A percentile compares a stretch with the other conserved stretches of the same genome.
These are phyloP conservation scores for Plasmodium billcollinsi DNA, from an alignment of 169 alveolate species.

Conservation along the genomic window DNA sequence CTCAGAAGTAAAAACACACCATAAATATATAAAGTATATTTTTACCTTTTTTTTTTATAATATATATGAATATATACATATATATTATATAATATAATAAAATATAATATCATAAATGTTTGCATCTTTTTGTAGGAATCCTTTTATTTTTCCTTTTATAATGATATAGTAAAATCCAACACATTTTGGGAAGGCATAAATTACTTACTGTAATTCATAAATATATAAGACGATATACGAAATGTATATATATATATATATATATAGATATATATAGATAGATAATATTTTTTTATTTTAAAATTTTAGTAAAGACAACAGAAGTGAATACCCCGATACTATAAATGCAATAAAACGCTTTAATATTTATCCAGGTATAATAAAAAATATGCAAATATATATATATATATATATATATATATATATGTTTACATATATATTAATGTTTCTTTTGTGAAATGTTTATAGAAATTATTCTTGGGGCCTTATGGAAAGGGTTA, in stretches of 20 bases:
- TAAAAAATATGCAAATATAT: neutral
- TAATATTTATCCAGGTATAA: constrained; percentile 53
- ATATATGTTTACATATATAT: neutral
- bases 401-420: neutral
- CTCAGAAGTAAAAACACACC: constrained; percentile 30
- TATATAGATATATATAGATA: neutral
- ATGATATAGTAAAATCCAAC: constrained; percentile 48
- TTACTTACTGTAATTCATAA: constrained; percentile 21
- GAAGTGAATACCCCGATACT: constrained; percentile 67
- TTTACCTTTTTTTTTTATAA: too few species aligned
- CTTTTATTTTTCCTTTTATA: constrained; percentile 62
- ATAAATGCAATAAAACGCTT: constrained; percentile 68
- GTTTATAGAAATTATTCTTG: constrained; percentile 39
- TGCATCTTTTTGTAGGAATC: constrained; percentile 27
- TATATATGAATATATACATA: neutral
- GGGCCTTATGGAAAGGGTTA: constrained; percentile 41
- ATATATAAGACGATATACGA: too few species aligned
- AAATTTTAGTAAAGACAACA: constrained; percentile 31
- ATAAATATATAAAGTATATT: neutral
- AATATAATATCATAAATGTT: neutral
- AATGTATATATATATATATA: too few species aligned
- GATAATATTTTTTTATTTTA: neutral
- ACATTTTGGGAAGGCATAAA: constrained; percentile 41
- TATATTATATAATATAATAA: neutral
- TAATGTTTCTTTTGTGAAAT: neutral